These are phyloP conservation scores for Calonectria naviculata DNA, from an alignment of 2,329 filamentous ascomycete species.

Conservation along the genomic window DNA sequence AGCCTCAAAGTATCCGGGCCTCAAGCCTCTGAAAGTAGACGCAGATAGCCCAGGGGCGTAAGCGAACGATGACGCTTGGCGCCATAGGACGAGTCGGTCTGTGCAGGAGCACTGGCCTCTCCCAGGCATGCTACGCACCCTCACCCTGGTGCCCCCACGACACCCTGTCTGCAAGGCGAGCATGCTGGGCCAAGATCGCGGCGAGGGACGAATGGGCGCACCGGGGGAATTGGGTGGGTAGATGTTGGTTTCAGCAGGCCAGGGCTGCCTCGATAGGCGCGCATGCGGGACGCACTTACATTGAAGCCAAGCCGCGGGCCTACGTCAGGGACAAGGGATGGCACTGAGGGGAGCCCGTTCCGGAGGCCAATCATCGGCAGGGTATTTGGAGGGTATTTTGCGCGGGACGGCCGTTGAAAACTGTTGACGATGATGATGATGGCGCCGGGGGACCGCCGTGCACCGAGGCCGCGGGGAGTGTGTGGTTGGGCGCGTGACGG, in stretches of 20 bases:
- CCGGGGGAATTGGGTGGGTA: conserved; percentile 10
- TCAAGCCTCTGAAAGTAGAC: conserved; percentile 14
- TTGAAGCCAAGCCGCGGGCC: conserved; percentile 15
- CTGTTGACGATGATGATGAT: conserved; percentile 10
- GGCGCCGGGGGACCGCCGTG: conserved; percentile 16
- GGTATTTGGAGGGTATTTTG: conserved; percentile 27
- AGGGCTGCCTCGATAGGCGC: conserved; percentile 28
- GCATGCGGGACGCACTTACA: conserved; percentile 28
- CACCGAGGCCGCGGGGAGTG: conserved; percentile 7
- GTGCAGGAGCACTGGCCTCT: conserved; percentile 34
- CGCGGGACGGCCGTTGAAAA: conserved; percentile 20
- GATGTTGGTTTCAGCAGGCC: conserved; percentile 21
- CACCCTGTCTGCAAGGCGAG: conserved; percentile 21
- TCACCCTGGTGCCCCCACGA: conserved; percentile 35
- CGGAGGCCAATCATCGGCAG: conserved; percentile 33
- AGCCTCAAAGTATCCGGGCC: conserved; percentile 23
- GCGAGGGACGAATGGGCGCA: conserved; percentile 14
- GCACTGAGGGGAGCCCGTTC: conserved; percentile 13
- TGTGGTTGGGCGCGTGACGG: not conserved
- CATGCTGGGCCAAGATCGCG: conserved; percentile 34
- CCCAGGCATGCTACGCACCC: conserved; percentile 17
- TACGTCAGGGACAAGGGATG: conserved; percentile 32
- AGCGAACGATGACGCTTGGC: conserved; percentile 33
- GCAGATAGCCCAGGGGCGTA: conserved; percentile 10
- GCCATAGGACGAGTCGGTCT: conserved; percentile 34